Evolutionary conservation across 176 grass and related monocot genomes (phyloP).

Genomic region (Ensete glaucum): DNA sequence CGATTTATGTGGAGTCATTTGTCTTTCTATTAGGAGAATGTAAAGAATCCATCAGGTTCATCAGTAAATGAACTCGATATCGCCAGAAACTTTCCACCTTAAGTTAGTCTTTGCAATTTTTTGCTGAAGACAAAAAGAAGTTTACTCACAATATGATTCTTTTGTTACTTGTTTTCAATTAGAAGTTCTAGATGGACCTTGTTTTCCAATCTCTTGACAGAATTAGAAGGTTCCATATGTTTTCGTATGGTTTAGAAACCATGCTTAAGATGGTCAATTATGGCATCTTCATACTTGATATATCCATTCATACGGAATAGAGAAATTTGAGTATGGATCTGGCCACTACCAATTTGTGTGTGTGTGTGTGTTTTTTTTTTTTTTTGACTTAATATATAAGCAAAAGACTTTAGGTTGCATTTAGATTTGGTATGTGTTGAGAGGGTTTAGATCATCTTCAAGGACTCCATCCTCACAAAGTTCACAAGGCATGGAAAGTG

Average conservation of each 20-base stretch:
- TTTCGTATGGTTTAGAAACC: not conserved
- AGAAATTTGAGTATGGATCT: not conserved
- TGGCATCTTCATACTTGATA: not conserved
- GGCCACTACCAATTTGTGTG: too few species aligned
- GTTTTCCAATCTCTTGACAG: not conserved
- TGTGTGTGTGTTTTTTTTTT: too few species aligned
- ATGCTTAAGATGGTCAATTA: not conserved
- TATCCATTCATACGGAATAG: not conserved
- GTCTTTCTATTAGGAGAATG: not conserved
- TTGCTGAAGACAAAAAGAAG: too few species aligned
- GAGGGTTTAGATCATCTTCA: too few species aligned
- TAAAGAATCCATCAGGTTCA: not conserved
- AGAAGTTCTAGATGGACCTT: not conserved
- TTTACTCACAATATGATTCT: not conserved
- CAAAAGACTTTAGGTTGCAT: not conserved
- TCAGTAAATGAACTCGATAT: slow-evolving; percentile 1
- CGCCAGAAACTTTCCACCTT: too few species aligned
- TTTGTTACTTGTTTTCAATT: not conserved
- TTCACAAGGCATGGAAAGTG: too few species aligned
- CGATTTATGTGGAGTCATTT: too few species aligned
- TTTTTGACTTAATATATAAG: not conserved
- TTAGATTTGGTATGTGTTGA: not conserved
- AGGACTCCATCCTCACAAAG: too few species aligned
- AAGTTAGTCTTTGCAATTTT: too few species aligned
- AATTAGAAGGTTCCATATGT: too few species aligned